These are phyloP conservation scores for Ophiocordyceps australis DNA, from an alignment of 2,329 filamentous ascomycete genomes.

Conservation along the genomic window DNA sequence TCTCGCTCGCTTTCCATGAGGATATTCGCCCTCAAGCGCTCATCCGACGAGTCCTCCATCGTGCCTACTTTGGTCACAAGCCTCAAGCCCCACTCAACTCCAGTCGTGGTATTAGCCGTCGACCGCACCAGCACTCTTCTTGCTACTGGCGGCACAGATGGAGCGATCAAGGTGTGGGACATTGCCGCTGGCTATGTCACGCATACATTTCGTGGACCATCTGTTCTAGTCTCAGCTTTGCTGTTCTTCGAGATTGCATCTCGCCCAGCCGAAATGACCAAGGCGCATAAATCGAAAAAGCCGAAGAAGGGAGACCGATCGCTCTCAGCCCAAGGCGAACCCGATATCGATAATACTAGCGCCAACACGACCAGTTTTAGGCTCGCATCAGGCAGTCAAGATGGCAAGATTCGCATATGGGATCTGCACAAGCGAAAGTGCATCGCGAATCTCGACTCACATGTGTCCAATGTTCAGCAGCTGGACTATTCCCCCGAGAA, in stretches of 20 bases:
- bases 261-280: conserved; percentile 16
- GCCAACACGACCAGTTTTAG: conserved; percentile 42
- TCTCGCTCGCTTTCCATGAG: conserved; percentile 94
- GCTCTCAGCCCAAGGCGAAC: conserved; percentile 14
- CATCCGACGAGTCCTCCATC: conserved; percentile 36
- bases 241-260: conserved; percentile 70
- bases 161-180: conserved; percentile 93
- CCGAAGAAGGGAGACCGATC: conserved; percentile 15
- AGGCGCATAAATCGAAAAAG: conserved; percentile 8
- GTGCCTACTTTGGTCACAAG: conserved; percentile 56
- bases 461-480: conserved; percentile 85
- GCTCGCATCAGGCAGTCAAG: conserved; percentile 81
- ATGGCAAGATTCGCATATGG: conserved; percentile 84
- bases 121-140: conserved; percentile 79
- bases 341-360: conserved; percentile 21
- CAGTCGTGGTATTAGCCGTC: conserved; percentile 70
- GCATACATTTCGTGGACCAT: conserved; percentile 87
- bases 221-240: conserved; percentile 77
- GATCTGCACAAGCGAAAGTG: conserved; percentile 71
- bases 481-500: conserved; percentile 64
- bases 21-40: conserved; percentile 57
- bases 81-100: conserved; percentile 76
- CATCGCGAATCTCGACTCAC: conserved; percentile 66
- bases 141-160: conserved; percentile 85
- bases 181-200: conserved; percentile 79